Percentiles rank a stretch among this genome's conserved stretches.
Conservation (phyloP, 768 basidiomycete genomes). For the Termitomyces sp. region DNA sequence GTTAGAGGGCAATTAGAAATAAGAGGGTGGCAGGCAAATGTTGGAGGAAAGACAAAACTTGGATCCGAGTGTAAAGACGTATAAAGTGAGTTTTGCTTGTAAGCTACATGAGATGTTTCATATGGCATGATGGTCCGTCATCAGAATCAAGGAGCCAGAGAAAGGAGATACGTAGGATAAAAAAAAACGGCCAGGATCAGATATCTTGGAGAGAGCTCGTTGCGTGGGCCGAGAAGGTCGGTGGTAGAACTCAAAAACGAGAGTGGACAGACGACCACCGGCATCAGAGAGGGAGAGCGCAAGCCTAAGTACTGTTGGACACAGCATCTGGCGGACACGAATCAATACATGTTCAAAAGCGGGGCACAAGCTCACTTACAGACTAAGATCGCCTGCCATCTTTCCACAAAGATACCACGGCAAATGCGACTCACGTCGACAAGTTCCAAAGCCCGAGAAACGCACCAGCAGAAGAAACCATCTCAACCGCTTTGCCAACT, state of each 20-base stretch:
- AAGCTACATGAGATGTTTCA: background rate
- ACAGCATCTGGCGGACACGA: background rate
- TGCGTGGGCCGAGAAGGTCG: background rate
- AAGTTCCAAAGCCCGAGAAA: slow-evolving; percentile 53
- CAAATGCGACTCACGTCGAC: background rate
- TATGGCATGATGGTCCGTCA: background rate
- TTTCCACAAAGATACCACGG: background rate
- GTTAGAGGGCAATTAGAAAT: background rate
- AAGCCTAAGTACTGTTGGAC: background rate
- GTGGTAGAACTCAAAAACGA: background rate
- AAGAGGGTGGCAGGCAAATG: background rate
- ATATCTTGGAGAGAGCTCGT: background rate
- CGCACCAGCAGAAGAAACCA: slow-evolving; percentile 75
- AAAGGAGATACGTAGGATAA: background rate
- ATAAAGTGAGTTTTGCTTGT: background rate
- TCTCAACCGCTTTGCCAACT: slow-evolving; percentile 59
- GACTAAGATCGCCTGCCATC: background rate
- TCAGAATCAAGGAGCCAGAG: background rate
- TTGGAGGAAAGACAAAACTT: background rate
- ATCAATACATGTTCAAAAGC: background rate
- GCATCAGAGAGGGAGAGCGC: no score
- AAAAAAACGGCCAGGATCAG: background rate
- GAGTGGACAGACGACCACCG: background rate
- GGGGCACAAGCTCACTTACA: slow-evolving; percentile 1
- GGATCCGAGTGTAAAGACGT: background rate